A percentile compares a stretch with the other conserved stretches of the same genome.
These are phyloP conservation scores for Sporothrix brunneoviolacea DNA, from an alignment of 2,329 filamentous ascomycete species.

Conservation along the genomic window DNA sequence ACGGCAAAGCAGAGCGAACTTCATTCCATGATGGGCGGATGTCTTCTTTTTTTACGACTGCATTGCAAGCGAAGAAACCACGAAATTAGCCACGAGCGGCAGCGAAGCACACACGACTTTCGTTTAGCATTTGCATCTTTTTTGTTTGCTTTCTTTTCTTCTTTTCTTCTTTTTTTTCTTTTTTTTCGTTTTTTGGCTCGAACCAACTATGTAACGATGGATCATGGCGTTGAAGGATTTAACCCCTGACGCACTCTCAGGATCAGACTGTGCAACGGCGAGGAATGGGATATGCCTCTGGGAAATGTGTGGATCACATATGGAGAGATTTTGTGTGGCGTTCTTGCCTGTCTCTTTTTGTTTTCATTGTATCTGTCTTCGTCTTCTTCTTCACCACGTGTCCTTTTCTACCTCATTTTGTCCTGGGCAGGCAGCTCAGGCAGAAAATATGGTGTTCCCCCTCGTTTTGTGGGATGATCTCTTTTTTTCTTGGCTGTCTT, in stretches of 20 bases:
- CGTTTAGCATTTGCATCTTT: too few relatives aligned
- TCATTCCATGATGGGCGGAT: not conserved
- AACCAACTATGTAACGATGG: not conserved
- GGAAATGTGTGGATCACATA: constrained; percentile 4
- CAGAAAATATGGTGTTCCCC: too few relatives aligned
- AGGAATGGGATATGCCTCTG: too few relatives aligned
- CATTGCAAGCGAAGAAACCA: constrained; percentile 2
- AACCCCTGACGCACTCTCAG: not conserved
- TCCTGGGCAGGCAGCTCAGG: too few relatives aligned
- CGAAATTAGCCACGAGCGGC: too few relatives aligned
- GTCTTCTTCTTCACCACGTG: not conserved
- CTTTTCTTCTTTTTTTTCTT: not conserved
- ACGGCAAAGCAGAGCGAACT: too few relatives aligned
- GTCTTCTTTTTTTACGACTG: not conserved
- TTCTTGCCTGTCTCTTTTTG: not conserved
- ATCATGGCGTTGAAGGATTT: constrained; percentile 1
- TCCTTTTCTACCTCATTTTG: not conserved
- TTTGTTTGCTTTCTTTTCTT: too few relatives aligned
- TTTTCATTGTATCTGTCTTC: not conserved
- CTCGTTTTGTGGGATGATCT: not conserved
- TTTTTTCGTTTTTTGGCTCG: not conserved
- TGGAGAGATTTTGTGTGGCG: not conserved
- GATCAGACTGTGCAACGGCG: not conserved
- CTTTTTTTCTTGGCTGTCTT: not conserved
- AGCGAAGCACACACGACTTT: too few relatives aligned